Conservation (phyloP, 2,329 filamentous ascomycete species). For the Endothia cerciana region DNA sequence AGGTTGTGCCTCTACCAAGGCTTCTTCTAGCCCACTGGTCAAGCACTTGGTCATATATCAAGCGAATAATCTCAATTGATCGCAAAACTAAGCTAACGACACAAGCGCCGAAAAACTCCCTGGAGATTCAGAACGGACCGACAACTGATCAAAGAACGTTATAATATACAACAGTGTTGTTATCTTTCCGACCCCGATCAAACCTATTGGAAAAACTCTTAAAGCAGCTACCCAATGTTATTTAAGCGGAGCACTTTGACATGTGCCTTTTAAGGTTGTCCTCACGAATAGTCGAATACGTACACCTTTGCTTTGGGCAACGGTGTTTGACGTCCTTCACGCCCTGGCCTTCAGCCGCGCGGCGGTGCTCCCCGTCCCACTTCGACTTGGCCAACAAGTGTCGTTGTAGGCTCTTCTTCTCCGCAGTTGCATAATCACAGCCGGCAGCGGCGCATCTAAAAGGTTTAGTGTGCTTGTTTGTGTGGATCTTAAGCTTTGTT, state of each 20-base stretch:
- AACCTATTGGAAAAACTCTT: no score
- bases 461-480: conserved; percentile 29
- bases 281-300: conserved; percentile 21
- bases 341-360: conserved; percentile 16
- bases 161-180: no score
- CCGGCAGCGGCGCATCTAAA: conserved; percentile 22
- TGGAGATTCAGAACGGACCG: neutral
- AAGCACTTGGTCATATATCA: neutral
- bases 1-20: neutral
- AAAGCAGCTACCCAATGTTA: neutral
- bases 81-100: neutral
- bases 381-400: conserved; percentile 24
- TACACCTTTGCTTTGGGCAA: conserved; percentile 19
- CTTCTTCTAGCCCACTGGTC: neutral
- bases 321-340: conserved; percentile 5
- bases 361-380: conserved; percentile 24
- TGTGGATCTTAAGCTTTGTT: conserved; percentile 25
- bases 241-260: neutral
- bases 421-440: conserved; percentile 20
- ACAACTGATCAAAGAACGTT: no score
- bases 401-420: conserved; percentile 29
- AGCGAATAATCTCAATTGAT: neutral
- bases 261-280: conserved; percentile 26
- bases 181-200: no score
- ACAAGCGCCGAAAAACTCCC: neutral